These are phyloP conservation scores for Candida labiduridarum DNA, from an alignment of 1,139 yeast genomes.

Conservation along the genomic window DNA sequence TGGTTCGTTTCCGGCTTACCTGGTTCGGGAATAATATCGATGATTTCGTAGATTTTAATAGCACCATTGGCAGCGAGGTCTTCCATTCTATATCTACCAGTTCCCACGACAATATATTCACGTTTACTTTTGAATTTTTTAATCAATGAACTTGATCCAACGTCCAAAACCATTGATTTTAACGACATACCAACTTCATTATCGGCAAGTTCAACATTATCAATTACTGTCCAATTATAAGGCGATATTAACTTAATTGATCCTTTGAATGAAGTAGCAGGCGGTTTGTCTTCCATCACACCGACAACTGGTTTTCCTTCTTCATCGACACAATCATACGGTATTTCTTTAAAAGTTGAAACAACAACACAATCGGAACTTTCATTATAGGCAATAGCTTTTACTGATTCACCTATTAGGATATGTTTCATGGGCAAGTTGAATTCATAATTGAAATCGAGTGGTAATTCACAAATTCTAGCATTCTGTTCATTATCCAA, in stretches of 20 bases:
- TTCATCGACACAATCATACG: slow-evolving; percentile 72
- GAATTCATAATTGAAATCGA: slow-evolving; percentile 58
- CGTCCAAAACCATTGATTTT: slow-evolving; percentile 61
- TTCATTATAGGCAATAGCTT: slow-evolving; percentile 73
- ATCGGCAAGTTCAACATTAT: slow-evolving; percentile 62
- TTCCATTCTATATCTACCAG: slow-evolving; percentile 77
- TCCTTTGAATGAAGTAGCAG: slow-evolving; percentile 61
- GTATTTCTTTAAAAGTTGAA: slow-evolving; percentile 62
- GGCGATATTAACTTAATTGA: slow-evolving; percentile 71
- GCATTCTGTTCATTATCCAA: slow-evolving; percentile 75
- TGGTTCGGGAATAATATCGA: slow-evolving; percentile 89
- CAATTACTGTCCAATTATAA: slow-evolving; percentile 75
- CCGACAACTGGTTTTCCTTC: slow-evolving; percentile 72
- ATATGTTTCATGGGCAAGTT: slow-evolving; percentile 62
- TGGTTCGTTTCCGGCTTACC: slow-evolving; percentile 83
- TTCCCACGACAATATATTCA: slow-evolving; percentile 78
- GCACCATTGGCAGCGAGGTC: slow-evolving; percentile 83
- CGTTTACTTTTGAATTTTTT: slow-evolving; percentile 56
- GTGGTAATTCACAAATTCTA: slow-evolving; percentile 64
- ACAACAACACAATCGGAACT: slow-evolving; percentile 64
- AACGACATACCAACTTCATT: slow-evolving; percentile 67
- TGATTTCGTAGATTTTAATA: slow-evolving; percentile 72
- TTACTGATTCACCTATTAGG: slow-evolving; percentile 63
- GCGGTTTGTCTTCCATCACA: slow-evolving; percentile 43
- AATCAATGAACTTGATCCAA: slow-evolving; percentile 30